Evolutionary conservation across 225 moss, liverwort and hornwort species (phyloP).

Genomic region (Rhytidiadelphus loreus): DNA sequence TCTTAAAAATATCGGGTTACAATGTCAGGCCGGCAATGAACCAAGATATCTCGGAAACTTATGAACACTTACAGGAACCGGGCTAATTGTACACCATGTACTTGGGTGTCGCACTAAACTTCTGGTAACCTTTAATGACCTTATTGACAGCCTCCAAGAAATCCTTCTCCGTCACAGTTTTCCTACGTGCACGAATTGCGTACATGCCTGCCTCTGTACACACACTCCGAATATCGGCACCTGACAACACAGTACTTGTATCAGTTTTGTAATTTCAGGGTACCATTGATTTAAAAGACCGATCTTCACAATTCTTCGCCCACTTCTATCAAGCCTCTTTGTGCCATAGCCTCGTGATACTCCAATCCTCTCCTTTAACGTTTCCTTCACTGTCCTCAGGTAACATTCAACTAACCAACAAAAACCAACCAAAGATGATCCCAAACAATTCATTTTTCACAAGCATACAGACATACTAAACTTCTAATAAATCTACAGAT

Average conservation of each 20-base stretch:
- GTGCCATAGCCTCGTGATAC: not conserved
- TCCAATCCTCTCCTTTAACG: not conserved
- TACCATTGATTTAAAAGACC: not conserved
- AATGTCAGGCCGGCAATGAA: constrained; percentile 1
- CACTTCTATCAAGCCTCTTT: not conserved
- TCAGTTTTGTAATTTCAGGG: not conserved
- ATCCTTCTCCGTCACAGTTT: constrained; percentile 92
- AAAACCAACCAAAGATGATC: not conserved
- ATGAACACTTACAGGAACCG: not conserved
- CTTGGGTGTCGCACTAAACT: constrained; percentile 96
- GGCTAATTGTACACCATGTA: constrained; percentile 91
- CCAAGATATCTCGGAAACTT: constrained; percentile 1
- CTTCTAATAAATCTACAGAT: not conserved
- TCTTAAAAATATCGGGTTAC: constrained; percentile 16
- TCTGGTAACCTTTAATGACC: constrained; percentile 94
- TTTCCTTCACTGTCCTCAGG: not conserved
- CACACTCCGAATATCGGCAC: constrained; percentile 94
- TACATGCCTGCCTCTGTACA: constrained; percentile 98
- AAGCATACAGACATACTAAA: not conserved
- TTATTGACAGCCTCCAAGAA: constrained; percentile 93
- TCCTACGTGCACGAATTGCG: constrained; percentile 89
- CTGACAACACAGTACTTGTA: constrained; percentile 23
- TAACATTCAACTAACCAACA: not conserved
- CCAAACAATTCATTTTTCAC: not conserved
- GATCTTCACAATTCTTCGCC: not conserved